Conservation (phyloP, 768 basidiomycete species). For the Pleurotus citrinopileatus region DNA sequence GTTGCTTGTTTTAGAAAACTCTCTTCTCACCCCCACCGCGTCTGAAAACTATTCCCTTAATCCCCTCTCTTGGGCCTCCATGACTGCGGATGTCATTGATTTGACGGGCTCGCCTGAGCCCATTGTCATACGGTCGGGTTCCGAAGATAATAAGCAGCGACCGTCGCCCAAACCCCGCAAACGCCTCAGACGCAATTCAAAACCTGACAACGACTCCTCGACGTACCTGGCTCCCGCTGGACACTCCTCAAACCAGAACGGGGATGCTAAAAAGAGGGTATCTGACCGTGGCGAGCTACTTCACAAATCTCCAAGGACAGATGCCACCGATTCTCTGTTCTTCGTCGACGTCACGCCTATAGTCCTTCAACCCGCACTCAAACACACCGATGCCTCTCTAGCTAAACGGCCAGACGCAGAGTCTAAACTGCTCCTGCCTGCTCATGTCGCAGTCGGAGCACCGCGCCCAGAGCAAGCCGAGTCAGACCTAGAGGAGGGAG, state of each 20-base stretch:
- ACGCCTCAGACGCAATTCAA: background rate
- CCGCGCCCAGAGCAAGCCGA: conserved; percentile 47
- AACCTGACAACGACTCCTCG: background rate
- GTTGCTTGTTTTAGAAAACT: background rate
- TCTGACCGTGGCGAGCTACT: background rate
- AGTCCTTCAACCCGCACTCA: conserved; percentile 26
- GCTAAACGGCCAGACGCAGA: conserved; percentile 2
- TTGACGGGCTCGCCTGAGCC: background rate
- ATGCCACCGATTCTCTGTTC: conserved; percentile 30
- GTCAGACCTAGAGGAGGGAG: conserved; percentile 39
- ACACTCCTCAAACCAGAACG: background rate
- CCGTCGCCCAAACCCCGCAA: background rate
- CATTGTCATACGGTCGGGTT: background rate
- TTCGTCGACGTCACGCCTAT: conserved; percentile 48
- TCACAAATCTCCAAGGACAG: background rate
- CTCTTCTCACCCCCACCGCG: background rate
- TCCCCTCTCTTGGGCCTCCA: background rate
- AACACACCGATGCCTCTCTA: conserved; percentile 12
- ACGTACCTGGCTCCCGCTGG: background rate
- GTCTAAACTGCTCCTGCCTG: conserved; percentile 53
- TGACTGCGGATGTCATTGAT: conserved; percentile 9
- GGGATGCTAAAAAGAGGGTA: background rate
- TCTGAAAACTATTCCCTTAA: background rate
- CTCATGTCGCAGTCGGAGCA: conserved; percentile 64
- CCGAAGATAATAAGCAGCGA: background rate